Evolutionary conservation across 1,284 basidiomycete species (phyloP).

Genomic region (Trametes versicolor): DNA sequence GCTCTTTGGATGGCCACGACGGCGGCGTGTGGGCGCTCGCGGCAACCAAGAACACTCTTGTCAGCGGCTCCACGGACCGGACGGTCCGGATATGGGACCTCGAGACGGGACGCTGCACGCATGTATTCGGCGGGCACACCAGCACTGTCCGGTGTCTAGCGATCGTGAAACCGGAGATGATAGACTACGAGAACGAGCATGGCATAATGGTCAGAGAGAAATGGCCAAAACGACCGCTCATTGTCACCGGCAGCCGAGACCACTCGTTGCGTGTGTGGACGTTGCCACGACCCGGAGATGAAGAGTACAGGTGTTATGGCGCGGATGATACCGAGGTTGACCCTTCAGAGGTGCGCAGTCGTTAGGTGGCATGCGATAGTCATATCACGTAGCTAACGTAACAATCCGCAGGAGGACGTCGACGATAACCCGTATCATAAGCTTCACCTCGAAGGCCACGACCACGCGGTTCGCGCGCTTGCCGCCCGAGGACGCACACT

Average conservation of each 20-base stretch:
- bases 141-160: constrained; percentile 92
- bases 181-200: constrained; percentile 71
- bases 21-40: constrained; percentile 97
- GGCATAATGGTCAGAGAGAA: constrained; percentile 71
- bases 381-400: constrained; percentile 18
- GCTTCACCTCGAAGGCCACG: constrained; percentile 86
- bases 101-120: constrained; percentile 80
- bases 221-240: constrained; percentile 88
- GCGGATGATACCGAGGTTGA: constrained; percentile 75
- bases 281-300: constrained; percentile 81
- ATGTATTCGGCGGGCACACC: constrained; percentile 93
- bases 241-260: constrained; percentile 94
- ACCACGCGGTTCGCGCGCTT: constrained; percentile 91
- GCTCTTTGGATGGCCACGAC: constrained; percentile 87
- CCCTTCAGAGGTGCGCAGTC: constrained; percentile 66
- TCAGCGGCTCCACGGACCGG: constrained; percentile 94
- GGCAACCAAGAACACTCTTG: constrained; percentile 85
- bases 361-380: neutral
- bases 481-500: constrained; percentile 89
- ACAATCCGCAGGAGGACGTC: constrained; percentile 63
- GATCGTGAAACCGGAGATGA: constrained; percentile 89
- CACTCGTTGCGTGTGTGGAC: constrained; percentile 92
- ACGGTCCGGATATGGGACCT: constrained; percentile 96
- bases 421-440: constrained; percentile 93
- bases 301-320: constrained; percentile 77